phyloP scores from a whole-genome alignment of 1,284 basidiomycete genomes.

The Tilletia setariae region DNA sequence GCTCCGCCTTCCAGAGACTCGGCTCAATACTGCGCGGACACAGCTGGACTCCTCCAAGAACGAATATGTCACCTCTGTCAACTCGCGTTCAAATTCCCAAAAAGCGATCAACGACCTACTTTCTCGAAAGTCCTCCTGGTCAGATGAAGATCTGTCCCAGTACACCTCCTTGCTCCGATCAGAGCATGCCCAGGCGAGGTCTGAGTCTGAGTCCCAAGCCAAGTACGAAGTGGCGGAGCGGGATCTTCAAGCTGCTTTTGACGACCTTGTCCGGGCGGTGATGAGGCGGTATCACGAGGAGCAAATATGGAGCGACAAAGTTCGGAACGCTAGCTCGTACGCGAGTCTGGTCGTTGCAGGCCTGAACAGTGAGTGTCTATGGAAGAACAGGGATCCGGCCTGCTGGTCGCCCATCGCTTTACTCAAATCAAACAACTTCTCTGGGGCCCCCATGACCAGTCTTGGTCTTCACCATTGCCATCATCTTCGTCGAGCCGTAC shows the following conservation, averaged over 20 bases:
- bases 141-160: conserved; percentile 36
- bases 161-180: conserved; percentile 46
- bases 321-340: conserved; percentile 42
- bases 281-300: conserved; percentile 52
- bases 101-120: conserved; percentile 47
- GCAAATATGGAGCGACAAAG: conserved; percentile 49
- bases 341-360: conserved; percentile 42
- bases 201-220: conserved; percentile 33
- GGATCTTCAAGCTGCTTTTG: conserved; percentile 38
- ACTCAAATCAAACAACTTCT: neutral
- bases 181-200: conserved; percentile 39
- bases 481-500: conserved; percentile 52
- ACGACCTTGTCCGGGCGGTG: conserved; percentile 44
- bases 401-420: too few species aligned
- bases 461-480: conserved; percentile 45
- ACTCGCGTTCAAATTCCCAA: conserved; percentile 33
- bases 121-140: conserved; percentile 42
- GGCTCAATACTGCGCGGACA: conserved; percentile 23
- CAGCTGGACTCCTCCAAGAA: conserved; percentile 28
- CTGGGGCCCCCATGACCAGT: conserved; percentile 21
- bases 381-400: neutral
- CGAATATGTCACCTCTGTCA: conserved; percentile 36
- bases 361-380: conserved; percentile 33
- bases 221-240: conserved; percentile 36
- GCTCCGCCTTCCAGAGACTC: conserved; percentile 22